phyloP scores from a whole-genome alignment of 192 early-diverging fungal genomes.

The Backusella mclennaniae region DNA sequence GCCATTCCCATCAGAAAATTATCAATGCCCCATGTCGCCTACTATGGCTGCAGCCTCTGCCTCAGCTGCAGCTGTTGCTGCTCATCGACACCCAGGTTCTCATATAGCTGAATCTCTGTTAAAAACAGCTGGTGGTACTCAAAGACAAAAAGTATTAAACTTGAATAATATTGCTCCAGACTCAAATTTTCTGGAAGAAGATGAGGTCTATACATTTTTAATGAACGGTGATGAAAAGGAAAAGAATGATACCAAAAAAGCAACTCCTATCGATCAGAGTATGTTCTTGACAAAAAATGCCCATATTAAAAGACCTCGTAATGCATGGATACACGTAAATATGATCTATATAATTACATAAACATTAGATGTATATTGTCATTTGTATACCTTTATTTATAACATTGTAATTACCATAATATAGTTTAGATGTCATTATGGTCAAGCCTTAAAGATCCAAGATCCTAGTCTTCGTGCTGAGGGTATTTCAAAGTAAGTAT shows the following conservation, averaged over 20 bases:
- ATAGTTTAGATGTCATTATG: constrained; percentile 42
- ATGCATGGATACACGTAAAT: constrained; percentile 41
- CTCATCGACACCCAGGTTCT: background rate
- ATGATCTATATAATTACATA: background rate
- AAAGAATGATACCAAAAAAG: background rate
- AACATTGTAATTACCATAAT: background rate
- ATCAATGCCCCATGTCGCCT: background rate
- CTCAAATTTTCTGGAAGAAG: constrained; percentile 1
- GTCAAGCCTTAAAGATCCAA: constrained; percentile 38
- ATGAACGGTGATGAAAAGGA: background rate
- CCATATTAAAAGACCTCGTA: constrained; percentile 39
- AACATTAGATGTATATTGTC: background rate
- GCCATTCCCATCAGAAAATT: background rate
- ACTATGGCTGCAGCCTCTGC: constrained; percentile 30
- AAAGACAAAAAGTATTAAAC: background rate
- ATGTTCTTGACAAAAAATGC: constrained; percentile 40
- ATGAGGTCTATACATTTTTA: background rate
- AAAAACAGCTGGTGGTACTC: background rate
- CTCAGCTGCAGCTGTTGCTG: constrained; percentile 17
- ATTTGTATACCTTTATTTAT: background rate
- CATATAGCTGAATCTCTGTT: constrained; percentile 7
- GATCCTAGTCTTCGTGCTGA: constrained; percentile 37
- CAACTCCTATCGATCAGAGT: constrained; percentile 13
- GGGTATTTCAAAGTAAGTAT: constrained; percentile 39
- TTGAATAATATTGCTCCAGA: background rate